Conservation (phyloP, 225 moss, liverwort and hornwort species). For the Polytrichum commune region DNA sequence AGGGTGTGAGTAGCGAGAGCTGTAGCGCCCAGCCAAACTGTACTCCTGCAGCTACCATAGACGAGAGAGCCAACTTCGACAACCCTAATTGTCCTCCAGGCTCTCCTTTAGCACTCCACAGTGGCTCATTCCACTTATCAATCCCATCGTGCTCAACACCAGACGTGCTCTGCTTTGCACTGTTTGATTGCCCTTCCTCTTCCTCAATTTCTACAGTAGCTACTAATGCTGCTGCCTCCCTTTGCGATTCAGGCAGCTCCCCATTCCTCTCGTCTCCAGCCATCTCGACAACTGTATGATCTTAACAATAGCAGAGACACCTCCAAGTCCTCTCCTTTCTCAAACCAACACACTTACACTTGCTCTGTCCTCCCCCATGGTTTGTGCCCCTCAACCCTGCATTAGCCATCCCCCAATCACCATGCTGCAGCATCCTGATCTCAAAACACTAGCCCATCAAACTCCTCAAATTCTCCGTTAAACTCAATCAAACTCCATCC, state of each 20-base stretch:
- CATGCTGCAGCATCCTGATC: background rate
- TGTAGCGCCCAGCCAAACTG: slow-evolving; percentile 68
- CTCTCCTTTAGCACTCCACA: background rate
- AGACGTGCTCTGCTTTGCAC: background rate
- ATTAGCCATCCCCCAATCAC: background rate
- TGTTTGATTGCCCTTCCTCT: slow-evolving; percentile 2
- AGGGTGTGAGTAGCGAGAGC: slow-evolving; percentile 56
- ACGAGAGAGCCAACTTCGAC: slow-evolving; percentile 26
- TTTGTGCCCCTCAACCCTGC: background rate
- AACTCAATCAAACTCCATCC: background rate
- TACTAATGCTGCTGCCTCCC: background rate
- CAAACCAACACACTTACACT: background rate
- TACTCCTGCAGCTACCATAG: slow-evolving; percentile 57
- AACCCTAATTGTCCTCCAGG: slow-evolving; percentile 1
- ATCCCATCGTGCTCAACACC: background rate
- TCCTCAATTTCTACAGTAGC: background rate
- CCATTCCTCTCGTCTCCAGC: slow-evolving; percentile 4
- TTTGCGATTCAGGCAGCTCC: background rate
- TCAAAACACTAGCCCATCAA: background rate
- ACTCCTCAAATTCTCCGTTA: background rate
- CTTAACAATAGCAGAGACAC: background rate
- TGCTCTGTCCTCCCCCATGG: background rate
- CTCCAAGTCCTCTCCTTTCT: background rate
- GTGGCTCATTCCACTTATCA: background rate
- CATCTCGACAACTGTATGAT: background rate